Evolutionary conservation across 305 asterid species (phyloP).

Genomic region (Solanum chacoense): DNA sequence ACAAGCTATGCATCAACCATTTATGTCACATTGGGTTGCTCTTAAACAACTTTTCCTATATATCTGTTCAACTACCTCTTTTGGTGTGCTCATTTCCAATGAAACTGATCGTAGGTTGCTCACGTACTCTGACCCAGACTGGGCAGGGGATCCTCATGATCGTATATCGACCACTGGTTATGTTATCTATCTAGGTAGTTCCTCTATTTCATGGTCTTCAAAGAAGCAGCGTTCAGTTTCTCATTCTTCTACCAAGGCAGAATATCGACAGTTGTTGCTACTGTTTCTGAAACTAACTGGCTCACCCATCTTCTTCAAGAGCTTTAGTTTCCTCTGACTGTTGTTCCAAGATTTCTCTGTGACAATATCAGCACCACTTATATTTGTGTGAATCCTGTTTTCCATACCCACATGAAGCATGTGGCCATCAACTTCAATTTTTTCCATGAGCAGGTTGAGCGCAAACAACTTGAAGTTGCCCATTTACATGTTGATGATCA

Average conservation of each 20-base stretch:
- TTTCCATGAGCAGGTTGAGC: too few species aligned
- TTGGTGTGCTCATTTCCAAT: neutral
- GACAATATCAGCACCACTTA: neutral
- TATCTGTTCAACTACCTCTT: neutral
- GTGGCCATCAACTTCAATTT: too few species aligned
- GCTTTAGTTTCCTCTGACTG: neutral
- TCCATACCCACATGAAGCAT: too few species aligned
- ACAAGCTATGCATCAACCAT: neutral
- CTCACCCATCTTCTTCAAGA: neutral
- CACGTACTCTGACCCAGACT: neutral
- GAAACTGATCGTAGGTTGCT: neutral
- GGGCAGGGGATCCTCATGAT: neutral
- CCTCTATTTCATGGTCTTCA: neutral
- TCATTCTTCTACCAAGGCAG: too few species aligned
- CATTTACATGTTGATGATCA: too few species aligned
- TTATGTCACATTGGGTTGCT: neutral
- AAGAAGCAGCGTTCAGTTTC: too few species aligned
- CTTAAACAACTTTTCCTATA: fast-evolving
- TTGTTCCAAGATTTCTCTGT: neutral
- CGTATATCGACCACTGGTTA: neutral
- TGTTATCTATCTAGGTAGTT: neutral
- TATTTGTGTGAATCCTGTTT: neutral
- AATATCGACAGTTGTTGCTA: neutral
- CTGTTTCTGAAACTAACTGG: neutral
- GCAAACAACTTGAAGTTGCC: too few species aligned